Percentiles rank a stretch among this genome's conserved stretches.
These are phyloP conservation scores for Phytophthora pseudosyringae DNA, from an alignment of 352 stramenopile species.

Conservation along the genomic window DNA sequence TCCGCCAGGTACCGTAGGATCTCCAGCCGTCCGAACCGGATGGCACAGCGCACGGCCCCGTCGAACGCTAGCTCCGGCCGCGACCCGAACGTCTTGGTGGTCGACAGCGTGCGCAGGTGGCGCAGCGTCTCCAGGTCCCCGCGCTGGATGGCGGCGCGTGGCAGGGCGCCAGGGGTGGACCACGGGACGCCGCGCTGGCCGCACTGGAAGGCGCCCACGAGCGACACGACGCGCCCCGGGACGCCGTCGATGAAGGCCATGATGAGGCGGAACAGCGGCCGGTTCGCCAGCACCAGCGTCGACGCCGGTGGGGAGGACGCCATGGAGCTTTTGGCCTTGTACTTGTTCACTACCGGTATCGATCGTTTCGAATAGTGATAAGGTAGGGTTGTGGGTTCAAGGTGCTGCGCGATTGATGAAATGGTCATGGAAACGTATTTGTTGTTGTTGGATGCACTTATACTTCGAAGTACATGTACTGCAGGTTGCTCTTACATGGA, in stretches of 20 bases:
- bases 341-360: too few species aligned
- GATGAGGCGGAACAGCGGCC: conserved; percentile 35
- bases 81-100: conserved; percentile 28
- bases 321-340: not conserved
- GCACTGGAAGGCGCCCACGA: conserved; percentile 20
- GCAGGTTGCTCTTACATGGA: too few species aligned
- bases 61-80: conserved; percentile 33
- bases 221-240: conserved; percentile 27
- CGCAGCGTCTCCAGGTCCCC: conserved; percentile 34
- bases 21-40: conserved; percentile 36
- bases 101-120: conserved; percentile 24
- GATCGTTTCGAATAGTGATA: too few species aligned
- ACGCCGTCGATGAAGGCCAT: conserved; percentile 46
- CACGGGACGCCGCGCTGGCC: conserved; percentile 18
- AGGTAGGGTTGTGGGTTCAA: too few species aligned
- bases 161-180: conserved; percentile 32
- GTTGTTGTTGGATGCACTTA: too few species aligned
- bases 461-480: too few species aligned
- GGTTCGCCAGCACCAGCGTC: conserved; percentile 38
- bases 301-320: conserved; percentile 3
- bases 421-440: too few species aligned
- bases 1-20: conserved; percentile 36
- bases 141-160: conserved; percentile 30
- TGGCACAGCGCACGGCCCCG: conserved; percentile 32
- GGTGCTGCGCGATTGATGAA: too few species aligned